These are phyloP conservation scores for Lactifluus piperatus DNA, from an alignment of 768 basidiomycete genomes.

Conservation along the genomic window DNA sequence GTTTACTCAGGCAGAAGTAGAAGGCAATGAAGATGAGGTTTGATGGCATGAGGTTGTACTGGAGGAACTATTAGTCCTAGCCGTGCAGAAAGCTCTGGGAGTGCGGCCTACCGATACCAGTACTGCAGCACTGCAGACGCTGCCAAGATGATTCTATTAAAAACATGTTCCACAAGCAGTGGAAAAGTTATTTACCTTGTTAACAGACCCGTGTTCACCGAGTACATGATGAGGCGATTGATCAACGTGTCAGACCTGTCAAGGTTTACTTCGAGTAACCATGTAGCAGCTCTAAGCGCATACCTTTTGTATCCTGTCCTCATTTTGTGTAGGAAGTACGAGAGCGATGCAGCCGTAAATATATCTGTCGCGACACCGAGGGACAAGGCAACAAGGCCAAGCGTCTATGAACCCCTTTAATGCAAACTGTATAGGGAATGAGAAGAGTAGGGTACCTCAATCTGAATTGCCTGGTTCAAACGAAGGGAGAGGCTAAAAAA, in stretches of 20 bases:
- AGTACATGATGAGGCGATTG: conserved; percentile 47
- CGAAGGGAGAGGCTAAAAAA: conserved; percentile 31
- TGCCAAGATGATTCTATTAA: conserved; percentile 18
- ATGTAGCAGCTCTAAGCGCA: conserved; percentile 3
- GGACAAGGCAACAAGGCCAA: conserved; percentile 43
- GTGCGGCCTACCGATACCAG: conserved; percentile 42
- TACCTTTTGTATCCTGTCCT: conserved; percentile 42
- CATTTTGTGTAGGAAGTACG: conserved; percentile 45
- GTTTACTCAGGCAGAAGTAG: conserved; percentile 60
- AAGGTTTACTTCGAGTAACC: not conserved
- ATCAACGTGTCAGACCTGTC: conserved; percentile 50
- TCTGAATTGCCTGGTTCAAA: conserved; percentile 33
- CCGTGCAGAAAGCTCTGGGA: not conserved
- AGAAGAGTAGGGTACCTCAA: conserved; percentile 36
- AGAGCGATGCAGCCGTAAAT: conserved; percentile 42
- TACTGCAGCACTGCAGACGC: conserved; percentile 41
- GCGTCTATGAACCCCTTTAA: conserved; percentile 26
- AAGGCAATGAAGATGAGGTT: conserved; percentile 53
- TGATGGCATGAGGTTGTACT: conserved; percentile 48
- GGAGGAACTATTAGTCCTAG: not conserved
- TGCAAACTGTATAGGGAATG: not conserved
- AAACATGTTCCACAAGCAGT: not conserved
- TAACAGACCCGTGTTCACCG: conserved; percentile 51
- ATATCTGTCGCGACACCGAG: conserved; percentile 44
- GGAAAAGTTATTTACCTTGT: conserved; percentile 38